Conservation (phyloP, 345 rosid species). For the Citrus cavaleriei region DNA sequence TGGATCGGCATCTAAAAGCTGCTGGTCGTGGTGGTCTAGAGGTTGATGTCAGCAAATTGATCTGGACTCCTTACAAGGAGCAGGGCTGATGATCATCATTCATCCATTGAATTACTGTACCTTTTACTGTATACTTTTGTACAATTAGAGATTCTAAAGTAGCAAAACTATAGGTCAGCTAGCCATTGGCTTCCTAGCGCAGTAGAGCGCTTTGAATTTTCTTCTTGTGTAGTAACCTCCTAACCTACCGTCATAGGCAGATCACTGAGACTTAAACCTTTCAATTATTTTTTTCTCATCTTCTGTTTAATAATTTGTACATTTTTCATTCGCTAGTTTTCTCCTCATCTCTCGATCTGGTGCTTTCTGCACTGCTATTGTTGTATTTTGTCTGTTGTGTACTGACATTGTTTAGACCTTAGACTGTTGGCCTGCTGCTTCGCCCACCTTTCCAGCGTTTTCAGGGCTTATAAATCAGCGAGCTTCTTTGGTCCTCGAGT, state of each 20-base stretch:
- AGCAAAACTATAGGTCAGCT: background rate
- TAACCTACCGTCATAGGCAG: background rate
- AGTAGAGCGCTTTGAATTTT: background rate
- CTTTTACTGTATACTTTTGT: background rate
- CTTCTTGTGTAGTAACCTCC: background rate
- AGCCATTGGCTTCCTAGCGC: background rate
- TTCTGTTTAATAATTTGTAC: background rate
- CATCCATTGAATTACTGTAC: background rate
- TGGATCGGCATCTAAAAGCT: conserved; percentile 97
- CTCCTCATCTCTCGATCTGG: background rate
- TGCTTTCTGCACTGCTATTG: background rate
- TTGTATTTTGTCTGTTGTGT: background rate
- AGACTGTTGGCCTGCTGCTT: background rate
- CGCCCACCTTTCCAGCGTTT: no score
- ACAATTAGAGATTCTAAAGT: conserved; percentile 19
- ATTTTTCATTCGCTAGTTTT: background rate
- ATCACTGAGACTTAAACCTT: no score
- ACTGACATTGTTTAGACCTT: background rate
- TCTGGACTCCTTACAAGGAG: conserved; percentile 98
- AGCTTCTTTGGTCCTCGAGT: background rate
- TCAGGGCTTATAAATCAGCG: no score
- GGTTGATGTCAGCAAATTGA: conserved; percentile 93
- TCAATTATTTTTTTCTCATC: background rate
- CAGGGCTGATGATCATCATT: conserved; percentile 48
- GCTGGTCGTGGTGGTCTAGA: conserved; percentile 98